Base-by-base conservation (phyloP, 345 rosid genomes). In the Eucalyptus regnans region DNA sequence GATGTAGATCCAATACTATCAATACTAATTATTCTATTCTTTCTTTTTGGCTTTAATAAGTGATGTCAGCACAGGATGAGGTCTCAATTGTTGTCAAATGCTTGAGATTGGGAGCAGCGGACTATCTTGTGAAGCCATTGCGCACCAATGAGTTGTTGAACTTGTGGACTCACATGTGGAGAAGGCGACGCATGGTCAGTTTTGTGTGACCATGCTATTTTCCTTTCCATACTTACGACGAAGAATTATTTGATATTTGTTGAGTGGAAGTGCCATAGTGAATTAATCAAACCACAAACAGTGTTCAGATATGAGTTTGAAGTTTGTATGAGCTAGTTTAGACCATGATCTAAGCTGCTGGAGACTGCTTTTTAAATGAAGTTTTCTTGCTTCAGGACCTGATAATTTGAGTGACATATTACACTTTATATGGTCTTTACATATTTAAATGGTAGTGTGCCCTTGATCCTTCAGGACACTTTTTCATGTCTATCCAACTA, bases 41-140 rank as follows among this genome's bases (percentile, higher is more conserved):
- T 86, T 89, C 87, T 25, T 89, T 90, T 90, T 90, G 86, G 16
- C 86, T 89, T 92, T 86, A 86, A 62, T 83, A 86, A 92, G 95
- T 93, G 95, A 91, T 93, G 95, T 93, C 95, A 50, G 92, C 95
- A 33, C 91, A 90, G 89, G 94, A 93, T 89, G 95, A 93, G 91
- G 94, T 92, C 90, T 91, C 94, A 29, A 84, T 91, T 83, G 94
- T 93, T 51, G 93, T 92, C 86, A 93, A 93, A 85, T 93, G 95
- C 95, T 90, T 92, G 92, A 92, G 94, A 60, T 85, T 93, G 76
- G 95, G 95, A 87, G 95, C 95, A 22, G 93, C 95, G 5, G 93
- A 93, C 91, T 93, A 92, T 92, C 95, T 93, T 90, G 95, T 93
- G 50, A 93, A 93, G 93, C 95, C 95, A 16, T 89, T 93, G 50